Evolutionary conservation across 345 rosid species (phyloP), one percentile per base, ranked within the genome.

Genomic region (Lepidium didymum): DNA sequence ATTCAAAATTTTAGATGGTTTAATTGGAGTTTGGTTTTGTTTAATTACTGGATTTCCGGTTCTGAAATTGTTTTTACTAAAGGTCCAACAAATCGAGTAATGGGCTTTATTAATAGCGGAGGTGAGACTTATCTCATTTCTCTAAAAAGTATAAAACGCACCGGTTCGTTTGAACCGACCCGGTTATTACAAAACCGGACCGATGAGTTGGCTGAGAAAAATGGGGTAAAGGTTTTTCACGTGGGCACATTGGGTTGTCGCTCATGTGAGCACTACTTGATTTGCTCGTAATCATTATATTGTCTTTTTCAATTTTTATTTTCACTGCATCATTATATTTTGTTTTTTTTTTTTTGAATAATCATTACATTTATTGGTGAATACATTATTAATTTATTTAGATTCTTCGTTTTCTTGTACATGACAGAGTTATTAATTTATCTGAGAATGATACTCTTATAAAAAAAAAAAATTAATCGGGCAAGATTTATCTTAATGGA

Each of bases 201-300:
- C 14, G 56, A 11, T 64, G 56, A 47, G 43, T 40, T 69, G 60
- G 65, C 50, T 68, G 14, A 49, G 1, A 49, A 1, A 1, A 40
- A 35, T 44, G 63, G 14, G 42, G 51, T 49, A 29, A 69, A n/a
- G 53, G 61, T 52, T 8, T 10, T 40, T 52, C 75, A 70, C 74
- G 68, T 70, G 68, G 67, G 45, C 62, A 61, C 62, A 61, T 51
- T 51, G 61, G 31, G 62, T 52, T 61, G 75, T 70, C 75, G 62
- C 75, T 70, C 68, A 60, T 70, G 75, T 51, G 74, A 70, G 61
- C 74, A 60, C 59, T 70, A 51, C 68, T 61, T 70, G 44, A 21
- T 31, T 40, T 69, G 61, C 29, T 51, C 13, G 45, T 60, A 51
- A 70, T 70, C 75, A 70, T 70, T 70, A 51, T 53, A 61, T 36